Evolutionary conservation across 1,284 basidiomycete species (phyloP).

Genomic region (Cryptococcus wingfieldii): DNA sequence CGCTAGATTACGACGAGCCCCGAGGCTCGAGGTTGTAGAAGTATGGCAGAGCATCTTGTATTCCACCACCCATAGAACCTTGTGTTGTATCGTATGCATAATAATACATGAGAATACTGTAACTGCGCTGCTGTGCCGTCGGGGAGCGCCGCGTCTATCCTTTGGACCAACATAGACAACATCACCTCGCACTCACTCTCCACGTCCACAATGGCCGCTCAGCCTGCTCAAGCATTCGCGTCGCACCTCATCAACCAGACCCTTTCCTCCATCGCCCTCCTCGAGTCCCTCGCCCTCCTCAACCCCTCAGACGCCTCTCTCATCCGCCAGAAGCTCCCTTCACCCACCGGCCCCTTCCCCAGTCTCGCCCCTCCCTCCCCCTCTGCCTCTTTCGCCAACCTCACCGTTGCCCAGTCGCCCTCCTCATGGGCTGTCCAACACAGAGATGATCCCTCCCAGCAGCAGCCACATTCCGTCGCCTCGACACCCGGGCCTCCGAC

Average conservation of each 20-base stretch:
- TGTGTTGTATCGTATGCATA: neutral
- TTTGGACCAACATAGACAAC: neutral
- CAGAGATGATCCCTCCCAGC: constrained; percentile 2
- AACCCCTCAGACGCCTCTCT: constrained; percentile 28
- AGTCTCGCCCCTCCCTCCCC: constrained; percentile 13
- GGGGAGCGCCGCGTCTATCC: neutral
- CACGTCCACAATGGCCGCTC: neutral
- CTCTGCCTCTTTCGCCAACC: constrained; percentile 7
- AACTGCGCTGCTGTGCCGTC: neutral
- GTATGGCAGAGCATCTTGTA: neutral
- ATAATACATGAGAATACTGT: neutral
- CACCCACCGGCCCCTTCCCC: constrained; percentile 33
- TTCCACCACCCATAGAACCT: neutral
- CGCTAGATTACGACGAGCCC: constrained; percentile 26
- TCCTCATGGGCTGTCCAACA: constrained; percentile 14
- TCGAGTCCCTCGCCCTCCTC: constrained; percentile 37
- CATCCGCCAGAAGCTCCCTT: constrained; percentile 38
- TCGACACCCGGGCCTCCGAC: constrained; percentile 8
- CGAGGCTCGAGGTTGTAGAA: constrained; percentile 1
- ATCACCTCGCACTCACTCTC: neutral
- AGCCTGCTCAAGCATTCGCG: constrained; percentile 31
- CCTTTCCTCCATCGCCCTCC: constrained; percentile 29
- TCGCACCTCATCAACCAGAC: constrained; percentile 44
- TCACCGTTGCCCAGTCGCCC: constrained; percentile 7
- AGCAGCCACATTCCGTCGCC: neutral